phyloP scores from a whole-genome alignment of 2,329 filamentous ascomycete genomes.

The Paramyrothecium roridum region DNA sequence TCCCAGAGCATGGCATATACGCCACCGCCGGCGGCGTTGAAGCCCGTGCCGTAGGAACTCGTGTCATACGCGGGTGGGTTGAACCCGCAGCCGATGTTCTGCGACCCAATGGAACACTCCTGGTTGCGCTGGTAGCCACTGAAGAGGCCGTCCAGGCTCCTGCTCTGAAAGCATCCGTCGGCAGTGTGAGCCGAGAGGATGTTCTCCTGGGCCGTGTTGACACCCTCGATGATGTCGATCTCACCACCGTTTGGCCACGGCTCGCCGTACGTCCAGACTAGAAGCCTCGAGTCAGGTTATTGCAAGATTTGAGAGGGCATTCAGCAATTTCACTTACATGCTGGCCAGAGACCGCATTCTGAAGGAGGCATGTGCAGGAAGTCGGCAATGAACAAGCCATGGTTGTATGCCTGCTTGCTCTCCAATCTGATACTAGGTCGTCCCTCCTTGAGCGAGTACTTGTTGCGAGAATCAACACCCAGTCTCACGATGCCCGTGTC shows the following conservation, averaged over 20 bases:
- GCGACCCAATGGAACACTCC: conserved; percentile 32
- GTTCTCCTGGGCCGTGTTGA: conserved; percentile 59
- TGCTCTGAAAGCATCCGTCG: conserved; percentile 25
- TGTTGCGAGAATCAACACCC: conserved; percentile 39
- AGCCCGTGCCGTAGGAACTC: conserved; percentile 56
- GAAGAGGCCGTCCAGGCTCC: conserved; percentile 13
- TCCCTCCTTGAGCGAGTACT: conserved; percentile 34
- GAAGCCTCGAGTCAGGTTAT: conserved; percentile 5
- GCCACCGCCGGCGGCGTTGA: conserved; percentile 65
- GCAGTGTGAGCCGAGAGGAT: conserved; percentile 60
- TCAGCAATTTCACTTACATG: conserved; percentile 44
- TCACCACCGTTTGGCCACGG: conserved; percentile 64
- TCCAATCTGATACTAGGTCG: conserved; percentile 63
- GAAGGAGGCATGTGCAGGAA: conserved; percentile 70
- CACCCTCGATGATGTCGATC: conserved; percentile 69
- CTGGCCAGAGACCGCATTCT: conserved; percentile 71
- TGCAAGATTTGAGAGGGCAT: background rate
- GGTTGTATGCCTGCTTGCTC: conserved; percentile 60
- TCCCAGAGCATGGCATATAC: conserved; percentile 74
- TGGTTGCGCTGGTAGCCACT: conserved; percentile 21
- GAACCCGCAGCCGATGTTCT: conserved; percentile 44
- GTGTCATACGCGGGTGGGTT: conserved; percentile 36
- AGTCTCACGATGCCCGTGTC: conserved; percentile 39
- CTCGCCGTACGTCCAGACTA: conserved; percentile 50
- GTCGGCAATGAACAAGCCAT: conserved; percentile 70